A percentile compares a stretch with the other conserved stretches of the same genome.
Conservation (phyloP, 495 filamentous ascomycete genomes). For the Xylaria palmicola region DNA sequence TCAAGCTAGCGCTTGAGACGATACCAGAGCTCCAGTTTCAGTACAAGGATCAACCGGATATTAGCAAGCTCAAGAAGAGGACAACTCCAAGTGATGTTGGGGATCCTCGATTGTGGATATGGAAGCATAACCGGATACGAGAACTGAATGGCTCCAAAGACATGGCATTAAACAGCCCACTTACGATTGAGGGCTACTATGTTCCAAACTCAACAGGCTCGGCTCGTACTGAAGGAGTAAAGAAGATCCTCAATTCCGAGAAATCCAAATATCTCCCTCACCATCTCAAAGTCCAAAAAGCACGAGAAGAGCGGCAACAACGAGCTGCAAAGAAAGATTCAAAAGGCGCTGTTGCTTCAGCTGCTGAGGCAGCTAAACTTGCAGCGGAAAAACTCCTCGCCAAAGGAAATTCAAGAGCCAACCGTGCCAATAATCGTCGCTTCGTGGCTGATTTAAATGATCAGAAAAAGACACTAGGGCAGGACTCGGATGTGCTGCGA, state of each 20-base stretch:
- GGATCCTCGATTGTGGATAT: slow-evolving; percentile 76
- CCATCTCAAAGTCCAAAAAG: slow-evolving; percentile 90
- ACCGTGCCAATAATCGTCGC: slow-evolving; percentile 91
- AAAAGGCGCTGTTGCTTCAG: slow-evolving; percentile 62
- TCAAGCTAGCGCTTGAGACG: slow-evolving; percentile 25
- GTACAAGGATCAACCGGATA: slow-evolving; percentile 73
- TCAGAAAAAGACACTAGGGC: slow-evolving; percentile 82
- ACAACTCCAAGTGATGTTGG: slow-evolving; percentile 57
- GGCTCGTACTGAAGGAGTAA: slow-evolving; percentile 88
- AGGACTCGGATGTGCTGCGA: slow-evolving; percentile 82
- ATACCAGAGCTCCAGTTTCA: slow-evolving; percentile 35
- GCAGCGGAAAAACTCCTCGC: slow-evolving; percentile 76
- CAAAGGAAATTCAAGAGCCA: slow-evolving; percentile 77
- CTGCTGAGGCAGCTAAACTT: slow-evolving; percentile 68
- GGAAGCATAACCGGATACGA: slow-evolving; percentile 88
- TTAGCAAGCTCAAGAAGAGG: slow-evolving; percentile 80
- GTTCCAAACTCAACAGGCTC: slow-evolving; percentile 79
- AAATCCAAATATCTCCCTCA: slow-evolving; percentile 98
- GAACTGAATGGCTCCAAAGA: slow-evolving; percentile 62
- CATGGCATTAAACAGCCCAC: slow-evolving; percentile 37
- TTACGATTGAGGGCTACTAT: slow-evolving; percentile 82
- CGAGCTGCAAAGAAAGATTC: slow-evolving; percentile 66
- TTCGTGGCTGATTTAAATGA: slow-evolving; percentile 92
- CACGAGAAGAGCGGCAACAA: slow-evolving; percentile 82
- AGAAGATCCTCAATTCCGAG: slow-evolving; percentile 91